phyloP scores from a whole-genome alignment of 345 rosid genomes.

The Boechera divaricarpa region DNA sequence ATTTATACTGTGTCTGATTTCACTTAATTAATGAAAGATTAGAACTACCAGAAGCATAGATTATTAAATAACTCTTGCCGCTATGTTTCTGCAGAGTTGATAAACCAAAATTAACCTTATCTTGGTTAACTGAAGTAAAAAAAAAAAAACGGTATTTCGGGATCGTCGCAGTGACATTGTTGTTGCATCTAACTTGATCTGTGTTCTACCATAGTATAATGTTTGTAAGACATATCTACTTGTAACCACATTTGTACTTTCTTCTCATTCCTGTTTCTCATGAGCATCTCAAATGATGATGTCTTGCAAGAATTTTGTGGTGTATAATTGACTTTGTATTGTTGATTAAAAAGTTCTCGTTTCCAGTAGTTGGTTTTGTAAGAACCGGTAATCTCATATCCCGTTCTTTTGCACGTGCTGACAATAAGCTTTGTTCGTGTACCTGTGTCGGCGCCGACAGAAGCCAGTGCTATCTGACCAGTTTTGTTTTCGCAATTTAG shows the following conservation, averaged over 20 bases:
- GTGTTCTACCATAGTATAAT: constrained; percentile 3
- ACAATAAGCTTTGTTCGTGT: background rate
- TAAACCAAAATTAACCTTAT: background rate
- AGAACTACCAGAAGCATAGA: background rate
- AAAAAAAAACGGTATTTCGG: background rate
- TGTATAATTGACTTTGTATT: constrained; percentile 1
- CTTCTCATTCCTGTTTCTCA: background rate
- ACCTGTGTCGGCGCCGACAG: constrained; percentile 40
- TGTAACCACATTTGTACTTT: constrained; percentile 31
- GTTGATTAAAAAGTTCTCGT: background rate
- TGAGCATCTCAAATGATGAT: constrained; percentile 22
- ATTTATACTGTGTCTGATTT: constrained; percentile 3
- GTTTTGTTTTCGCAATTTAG: background rate
- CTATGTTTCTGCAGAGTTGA: constrained; percentile 33
- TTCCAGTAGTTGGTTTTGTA: background rate
- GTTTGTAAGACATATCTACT: constrained; percentile 6
- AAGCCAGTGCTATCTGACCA: background rate
- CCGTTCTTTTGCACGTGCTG: constrained; percentile 24
- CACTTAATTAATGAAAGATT: background rate
- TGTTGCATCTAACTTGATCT: constrained; percentile 6
- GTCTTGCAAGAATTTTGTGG: constrained; percentile 16
- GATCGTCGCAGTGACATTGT: constrained; percentile 16
- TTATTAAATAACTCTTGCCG: background rate
- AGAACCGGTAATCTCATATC: background rate
- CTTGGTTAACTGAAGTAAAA: background rate